Evolutionary conservation across 768 basidiomycete genomes (phyloP).

Genomic region (Cubamyces sp.): DNA sequence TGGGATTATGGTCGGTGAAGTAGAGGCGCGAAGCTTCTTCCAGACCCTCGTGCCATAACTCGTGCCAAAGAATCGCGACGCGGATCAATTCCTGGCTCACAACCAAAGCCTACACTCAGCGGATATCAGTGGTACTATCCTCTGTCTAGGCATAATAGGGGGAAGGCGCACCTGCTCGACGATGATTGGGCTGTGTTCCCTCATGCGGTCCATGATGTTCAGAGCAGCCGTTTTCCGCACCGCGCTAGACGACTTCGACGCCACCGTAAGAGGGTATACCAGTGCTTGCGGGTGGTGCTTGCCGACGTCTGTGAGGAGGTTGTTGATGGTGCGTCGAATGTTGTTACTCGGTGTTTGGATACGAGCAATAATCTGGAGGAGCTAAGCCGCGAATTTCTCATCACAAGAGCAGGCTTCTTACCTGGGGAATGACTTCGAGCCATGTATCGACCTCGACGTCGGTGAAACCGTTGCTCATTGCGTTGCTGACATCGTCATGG

Average conservation of each 20-base stretch:
- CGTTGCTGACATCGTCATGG: constrained; percentile 85
- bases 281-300: constrained; percentile 97
- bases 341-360: constrained; percentile 92
- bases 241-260: constrained; percentile 90
- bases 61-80: constrained; percentile 98
- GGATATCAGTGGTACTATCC: constrained; percentile 3
- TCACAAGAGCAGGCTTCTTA: constrained; percentile 36
- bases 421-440: constrained; percentile 98
- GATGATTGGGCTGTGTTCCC: constrained; percentile 84
- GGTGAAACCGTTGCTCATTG: constrained; percentile 85
- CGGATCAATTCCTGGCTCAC: constrained; percentile 96
- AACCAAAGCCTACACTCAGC: constrained; percentile 63
- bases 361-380: constrained; percentile 87
- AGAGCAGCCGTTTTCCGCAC: constrained; percentile 82
- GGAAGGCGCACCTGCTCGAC: constrained; percentile 72
- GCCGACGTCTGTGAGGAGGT: constrained; percentile 88
- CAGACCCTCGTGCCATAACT: constrained; percentile 97
- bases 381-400: neutral
- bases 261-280: constrained; percentile 94
- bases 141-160: neutral
- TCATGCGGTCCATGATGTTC: constrained; percentile 90
- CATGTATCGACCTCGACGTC: constrained; percentile 96
- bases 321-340: constrained; percentile 87
- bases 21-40: constrained; percentile 97
- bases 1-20: constrained; percentile 96